Percentiles rank a stretch among this genome's conserved stretches.
phyloP scores from a whole-genome alignment of 352 stramenopile species.

The Pythium pyrilobum region DNA sequence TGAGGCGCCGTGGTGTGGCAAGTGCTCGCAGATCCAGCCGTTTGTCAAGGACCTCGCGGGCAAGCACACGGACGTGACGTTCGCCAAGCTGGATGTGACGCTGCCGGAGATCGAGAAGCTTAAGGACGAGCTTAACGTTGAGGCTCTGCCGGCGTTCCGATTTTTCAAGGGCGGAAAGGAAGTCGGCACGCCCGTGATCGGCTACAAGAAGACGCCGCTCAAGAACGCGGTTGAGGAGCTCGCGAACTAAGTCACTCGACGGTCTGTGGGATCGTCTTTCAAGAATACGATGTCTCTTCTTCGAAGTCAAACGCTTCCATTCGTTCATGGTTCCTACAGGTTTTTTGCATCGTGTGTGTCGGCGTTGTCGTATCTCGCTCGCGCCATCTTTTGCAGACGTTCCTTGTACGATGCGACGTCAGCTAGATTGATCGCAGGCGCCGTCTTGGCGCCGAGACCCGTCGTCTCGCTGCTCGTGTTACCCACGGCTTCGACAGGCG shows the following conservation, averaged over 20 bases:
- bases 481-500: conserved; percentile 40
- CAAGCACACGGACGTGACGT: conserved; percentile 63
- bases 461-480: conserved; percentile 40
- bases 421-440: conserved; percentile 34
- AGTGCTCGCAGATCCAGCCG: conserved; percentile 79
- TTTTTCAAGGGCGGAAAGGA: conserved; percentile 85
- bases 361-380: conserved; percentile 49
- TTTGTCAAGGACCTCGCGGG: conserved; percentile 66
- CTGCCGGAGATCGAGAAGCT: conserved; percentile 63
- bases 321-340: too few relatives aligned
- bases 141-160: conserved; percentile 77
- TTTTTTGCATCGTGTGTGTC: conserved; percentile 7
- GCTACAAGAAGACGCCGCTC: conserved; percentile 83
- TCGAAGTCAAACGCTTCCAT: not conserved
- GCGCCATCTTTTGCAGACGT: conserved; percentile 50
- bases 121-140: conserved; percentile 69
- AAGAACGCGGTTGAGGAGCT: conserved; percentile 67
- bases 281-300: not conserved
- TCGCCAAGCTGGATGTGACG: conserved; percentile 76
- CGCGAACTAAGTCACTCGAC: conserved; percentile 13
- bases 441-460: conserved; percentile 41
- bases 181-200: conserved; percentile 56
- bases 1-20: conserved; percentile 84
- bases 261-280: too few relatives aligned
- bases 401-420: conserved; percentile 57